Conservation (phyloP, 371 early-diverging fungal genomes). For the Nematocida minor region DNA sequence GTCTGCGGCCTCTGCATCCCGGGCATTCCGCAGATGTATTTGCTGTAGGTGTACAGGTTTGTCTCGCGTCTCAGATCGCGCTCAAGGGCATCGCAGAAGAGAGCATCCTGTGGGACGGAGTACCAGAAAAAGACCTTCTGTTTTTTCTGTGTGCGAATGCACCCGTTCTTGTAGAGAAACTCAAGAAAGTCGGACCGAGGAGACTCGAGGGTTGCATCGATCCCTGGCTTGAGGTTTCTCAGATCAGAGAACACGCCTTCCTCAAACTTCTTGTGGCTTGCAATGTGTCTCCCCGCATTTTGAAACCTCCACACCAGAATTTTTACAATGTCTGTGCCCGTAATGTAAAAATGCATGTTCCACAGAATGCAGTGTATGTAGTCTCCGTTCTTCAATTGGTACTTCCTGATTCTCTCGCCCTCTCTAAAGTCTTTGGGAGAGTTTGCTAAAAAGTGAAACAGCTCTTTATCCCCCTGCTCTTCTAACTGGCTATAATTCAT, state of each 20-base stretch:
- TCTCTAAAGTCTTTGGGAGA: slow-evolving; percentile 66
- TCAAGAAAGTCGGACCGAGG: slow-evolving; percentile 88
- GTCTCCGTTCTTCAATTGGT: slow-evolving; percentile 66
- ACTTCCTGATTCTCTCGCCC: slow-evolving; percentile 65
- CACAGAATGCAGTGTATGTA: slow-evolving; percentile 66
- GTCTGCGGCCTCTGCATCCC: slow-evolving; percentile 29
- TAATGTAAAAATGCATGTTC: slow-evolving; percentile 66
- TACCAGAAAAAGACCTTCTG: slow-evolving; percentile 96
- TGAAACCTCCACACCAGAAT: slow-evolving; percentile 85
- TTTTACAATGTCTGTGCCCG: slow-evolving; percentile 95
- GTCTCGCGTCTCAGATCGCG: slow-evolving; percentile 87
- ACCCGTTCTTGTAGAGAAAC: slow-evolving; percentile 88
- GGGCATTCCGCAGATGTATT: slow-evolving; percentile 55
- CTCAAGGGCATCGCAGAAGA: slow-evolving; percentile 92
- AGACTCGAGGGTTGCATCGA: slow-evolving; percentile 86
- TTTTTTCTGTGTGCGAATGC: slow-evolving; percentile 97
- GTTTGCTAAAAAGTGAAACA: slow-evolving; percentile 65
- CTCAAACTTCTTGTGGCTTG: slow-evolving; percentile 90
- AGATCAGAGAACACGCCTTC: slow-evolving; percentile 95
- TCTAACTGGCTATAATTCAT: slow-evolving; percentile 59
- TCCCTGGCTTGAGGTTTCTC: slow-evolving; percentile 89
- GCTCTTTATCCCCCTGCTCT: slow-evolving; percentile 63
- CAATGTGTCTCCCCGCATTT: slow-evolving; percentile 75
- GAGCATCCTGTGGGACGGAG: slow-evolving; percentile 86
- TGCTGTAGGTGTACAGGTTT: slow-evolving; percentile 62